Base-by-base conservation (phyloP, 2,329 filamentous ascomycete species). In the Anisogramma anomala region DNA sequence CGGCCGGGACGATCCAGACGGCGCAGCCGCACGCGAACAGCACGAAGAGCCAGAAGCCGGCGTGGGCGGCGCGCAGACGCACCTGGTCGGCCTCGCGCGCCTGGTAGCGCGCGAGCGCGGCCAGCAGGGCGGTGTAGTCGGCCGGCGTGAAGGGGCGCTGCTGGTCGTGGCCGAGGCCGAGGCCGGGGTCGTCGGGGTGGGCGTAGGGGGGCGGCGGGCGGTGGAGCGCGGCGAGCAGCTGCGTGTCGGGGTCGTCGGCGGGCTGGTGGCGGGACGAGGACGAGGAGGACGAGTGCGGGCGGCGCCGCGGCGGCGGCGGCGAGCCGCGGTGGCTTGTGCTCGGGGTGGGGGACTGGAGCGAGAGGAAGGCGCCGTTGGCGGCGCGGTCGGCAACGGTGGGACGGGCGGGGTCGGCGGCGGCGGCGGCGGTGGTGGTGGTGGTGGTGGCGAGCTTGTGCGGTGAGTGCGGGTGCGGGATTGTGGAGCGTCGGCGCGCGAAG, bases 1-100 rank as follows among this genome's bases (percentile, higher is more conserved):
- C n/a, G 41, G 66, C 64, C 6, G 83, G 83, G 37, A 77, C 79
- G 74, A 86, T 95, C 87, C 88, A 96, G 2, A 93, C 76, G 4
- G 74, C 88, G 0, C 91, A 65, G 39, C 88, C 72, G 59, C 85
- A 93, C 17, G 69, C 84, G 14, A 89, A 65, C 41, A 82, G 76
- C 19, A 89, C 59, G 3, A 74, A 51, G 2, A 93, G 52, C 42
- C 84, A 78, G 27, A 63, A 64, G 36, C 78, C 65, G 58, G 94
- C 95, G 62, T 94, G 87, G 0, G 67, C 58, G 10, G 84, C 66
- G 7, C 91, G 80, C 63, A 80, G 77, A 39, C 70, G 71, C 15
- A 79, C 77, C 60, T 95, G 88, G 11, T 67, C 64, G 13, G 71
- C 67, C 58, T 95, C 86, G 38, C 89, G 81, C 2, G 57, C 55